Evolutionary conservation across 2,329 filamentous ascomycete genomes (phyloP).

Genomic region (Neopestalotiopsis sp.): DNA sequence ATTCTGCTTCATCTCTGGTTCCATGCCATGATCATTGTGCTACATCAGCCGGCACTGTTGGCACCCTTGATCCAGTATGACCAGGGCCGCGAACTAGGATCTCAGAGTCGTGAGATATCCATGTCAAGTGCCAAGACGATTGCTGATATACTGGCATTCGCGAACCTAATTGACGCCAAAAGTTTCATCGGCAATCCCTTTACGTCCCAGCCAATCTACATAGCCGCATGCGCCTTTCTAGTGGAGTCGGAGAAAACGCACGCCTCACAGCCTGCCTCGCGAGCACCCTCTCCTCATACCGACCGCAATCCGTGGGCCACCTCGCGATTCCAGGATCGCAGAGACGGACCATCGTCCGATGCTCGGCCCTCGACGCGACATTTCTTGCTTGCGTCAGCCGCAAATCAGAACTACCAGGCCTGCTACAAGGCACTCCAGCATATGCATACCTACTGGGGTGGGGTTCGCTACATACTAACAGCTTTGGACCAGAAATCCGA

Average conservation of each 20-base stretch:
- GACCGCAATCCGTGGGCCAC: constrained; percentile 23
- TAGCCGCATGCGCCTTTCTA: constrained; percentile 86
- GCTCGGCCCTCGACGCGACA: constrained; percentile 65
- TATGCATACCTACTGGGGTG: constrained; percentile 85
- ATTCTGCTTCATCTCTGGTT: constrained; percentile 90
- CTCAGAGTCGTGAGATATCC: constrained; percentile 79
- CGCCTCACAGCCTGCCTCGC: constrained; percentile 69
- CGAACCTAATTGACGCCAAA: constrained; percentile 83
- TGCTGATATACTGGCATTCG: constrained; percentile 85
- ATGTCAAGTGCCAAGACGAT: constrained; percentile 94
- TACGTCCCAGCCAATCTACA: constrained; percentile 89
- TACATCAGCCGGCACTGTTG: constrained; percentile 83
- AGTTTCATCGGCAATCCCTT: constrained; percentile 89
- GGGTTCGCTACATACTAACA: constrained; percentile 84
- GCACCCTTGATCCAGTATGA: constrained; percentile 70
- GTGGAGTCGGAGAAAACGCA: constrained; percentile 76
- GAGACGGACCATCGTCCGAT: constrained; percentile 17
- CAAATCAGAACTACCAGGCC: constrained; percentile 84
- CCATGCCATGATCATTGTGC: constrained; percentile 81
- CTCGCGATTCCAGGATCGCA: constrained; percentile 19
- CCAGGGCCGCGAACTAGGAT: constrained; percentile 72
- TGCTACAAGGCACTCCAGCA: constrained; percentile 85
- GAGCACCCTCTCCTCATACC: constrained; percentile 57
- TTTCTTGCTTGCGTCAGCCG: constrained; percentile 77
- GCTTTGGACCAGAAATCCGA: constrained; percentile 87